These are phyloP conservation scores for Phoma sp. DNA, from an alignment of 2,329 filamentous ascomycete genomes.

Conservation along the genomic window DNA sequence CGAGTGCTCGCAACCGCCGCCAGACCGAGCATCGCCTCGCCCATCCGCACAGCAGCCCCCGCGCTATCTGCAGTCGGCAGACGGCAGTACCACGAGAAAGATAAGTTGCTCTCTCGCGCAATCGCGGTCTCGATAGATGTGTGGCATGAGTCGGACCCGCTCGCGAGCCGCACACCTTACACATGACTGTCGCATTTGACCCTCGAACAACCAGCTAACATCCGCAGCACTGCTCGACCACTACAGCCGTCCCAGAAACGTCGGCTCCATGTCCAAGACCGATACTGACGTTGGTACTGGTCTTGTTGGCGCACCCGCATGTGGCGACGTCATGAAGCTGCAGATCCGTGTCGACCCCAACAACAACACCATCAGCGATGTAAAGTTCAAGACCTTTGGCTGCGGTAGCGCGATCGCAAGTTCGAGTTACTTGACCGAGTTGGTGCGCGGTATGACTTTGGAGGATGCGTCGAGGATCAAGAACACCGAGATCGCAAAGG, in stretches of 20 bases:
- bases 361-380: slow-evolving; percentile 87
- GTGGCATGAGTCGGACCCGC: slow-evolving; percentile 21
- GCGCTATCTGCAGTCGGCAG: slow-evolving; percentile 48
- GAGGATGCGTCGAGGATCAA: slow-evolving; percentile 91
- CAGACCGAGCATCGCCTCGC: slow-evolving; percentile 57
- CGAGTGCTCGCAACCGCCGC: slow-evolving; percentile 57
- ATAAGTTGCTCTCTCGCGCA: slow-evolving; percentile 51
- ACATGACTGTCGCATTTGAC: neutral
- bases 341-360: slow-evolving; percentile 91
- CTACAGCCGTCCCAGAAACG: slow-evolving; percentile 80
- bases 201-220: slow-evolving; percentile 48
- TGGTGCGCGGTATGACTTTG: slow-evolving; percentile 94
- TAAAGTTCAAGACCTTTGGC: slow-evolving; percentile 98
- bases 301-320: slow-evolving; percentile 87
- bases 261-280: slow-evolving; percentile 79
- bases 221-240: slow-evolving; percentile 71
- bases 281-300: slow-evolving; percentile 87
- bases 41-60: slow-evolving; percentile 53
- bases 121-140: slow-evolving; percentile 4
- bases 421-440: slow-evolving; percentile 90
- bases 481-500: slow-evolving; percentile 98
- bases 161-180: slow-evolving; percentile 7
- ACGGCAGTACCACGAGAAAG: slow-evolving; percentile 71
- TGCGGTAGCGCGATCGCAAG: slow-evolving; percentile 94
- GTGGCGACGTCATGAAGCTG: slow-evolving; percentile 92